These are phyloP conservation scores for Brassica rapa DNA, from an alignment of 345 rosid species.

Conservation along the genomic window DNA sequence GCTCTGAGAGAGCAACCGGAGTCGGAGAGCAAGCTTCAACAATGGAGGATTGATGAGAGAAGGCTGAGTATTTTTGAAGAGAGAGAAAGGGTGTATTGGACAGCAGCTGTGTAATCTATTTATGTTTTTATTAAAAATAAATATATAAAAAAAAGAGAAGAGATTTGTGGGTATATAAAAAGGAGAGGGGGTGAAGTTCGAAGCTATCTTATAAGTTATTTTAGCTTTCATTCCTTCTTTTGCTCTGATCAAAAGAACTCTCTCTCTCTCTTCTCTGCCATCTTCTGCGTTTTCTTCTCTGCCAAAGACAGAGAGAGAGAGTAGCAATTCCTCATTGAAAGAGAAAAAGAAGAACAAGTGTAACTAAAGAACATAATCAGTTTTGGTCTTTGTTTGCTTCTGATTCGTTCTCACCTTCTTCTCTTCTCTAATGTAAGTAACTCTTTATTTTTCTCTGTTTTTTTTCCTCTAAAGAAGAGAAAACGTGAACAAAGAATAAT, in stretches of 20 bases:
- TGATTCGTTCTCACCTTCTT: slow-evolving; percentile 34
- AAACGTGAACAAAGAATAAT: slow-evolving; percentile 19
- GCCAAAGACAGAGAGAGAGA: neutral
- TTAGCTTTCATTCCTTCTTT: slow-evolving; percentile 42
- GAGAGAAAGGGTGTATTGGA: too few relatives aligned
- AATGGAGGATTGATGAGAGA: too few relatives aligned
- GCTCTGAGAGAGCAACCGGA: neutral
- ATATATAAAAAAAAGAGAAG: neutral
- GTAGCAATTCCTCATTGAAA: neutral
- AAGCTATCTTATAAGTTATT: slow-evolving; percentile 34
- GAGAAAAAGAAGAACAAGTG: slow-evolving; percentile 19
- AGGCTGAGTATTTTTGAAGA: too few relatives aligned
- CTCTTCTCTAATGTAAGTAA: slow-evolving; percentile 32
- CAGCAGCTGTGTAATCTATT: slow-evolving; percentile 2
- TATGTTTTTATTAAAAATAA: neutral
- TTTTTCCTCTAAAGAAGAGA: neutral
- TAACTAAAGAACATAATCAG: neutral
- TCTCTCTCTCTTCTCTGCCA: slow-evolving; percentile 30
- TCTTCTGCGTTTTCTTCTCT: slow-evolving; percentile 23
- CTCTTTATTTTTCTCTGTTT: neutral
- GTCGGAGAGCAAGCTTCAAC: neutral
- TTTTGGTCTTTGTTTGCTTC: slow-evolving; percentile 33
- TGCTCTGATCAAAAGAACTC: slow-evolving; percentile 38
- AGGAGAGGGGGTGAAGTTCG: slow-evolving; percentile 38
- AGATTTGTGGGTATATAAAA: slow-evolving; percentile 35